phyloP scores from a whole-genome alignment of 352 stramenopile species.

The Elongisporangium prolatum region DNA sequence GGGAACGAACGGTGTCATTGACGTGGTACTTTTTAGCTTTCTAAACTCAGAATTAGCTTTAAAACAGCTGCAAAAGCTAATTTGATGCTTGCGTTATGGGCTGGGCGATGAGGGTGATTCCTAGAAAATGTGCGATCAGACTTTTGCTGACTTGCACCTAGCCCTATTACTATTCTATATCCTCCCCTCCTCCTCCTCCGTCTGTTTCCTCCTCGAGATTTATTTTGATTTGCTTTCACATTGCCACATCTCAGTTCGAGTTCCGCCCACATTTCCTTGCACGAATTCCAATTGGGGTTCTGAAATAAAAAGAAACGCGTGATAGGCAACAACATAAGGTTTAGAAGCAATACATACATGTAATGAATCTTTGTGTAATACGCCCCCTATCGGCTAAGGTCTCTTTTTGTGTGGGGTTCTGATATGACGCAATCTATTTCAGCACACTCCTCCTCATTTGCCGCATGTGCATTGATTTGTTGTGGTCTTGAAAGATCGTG shows the following conservation, averaged over 20 bases:
- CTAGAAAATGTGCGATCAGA: neutral
- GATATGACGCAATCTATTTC: neutral
- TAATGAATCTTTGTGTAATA: neutral
- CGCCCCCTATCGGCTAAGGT: neutral
- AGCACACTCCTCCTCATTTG: neutral
- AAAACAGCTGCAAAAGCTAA: neutral
- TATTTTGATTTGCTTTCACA: neutral
- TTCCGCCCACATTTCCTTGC: neutral
- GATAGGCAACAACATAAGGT: neutral
- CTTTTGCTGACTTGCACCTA: neutral
- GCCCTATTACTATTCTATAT: slow-evolving; percentile 2
- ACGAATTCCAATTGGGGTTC: neutral
- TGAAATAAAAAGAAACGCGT: neutral
- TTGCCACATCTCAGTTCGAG: neutral
- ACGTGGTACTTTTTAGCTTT: neutral
- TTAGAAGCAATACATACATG: neutral
- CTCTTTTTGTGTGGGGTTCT: neutral
- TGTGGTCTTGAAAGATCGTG: slow-evolving; percentile 1
- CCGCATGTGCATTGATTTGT: neutral
- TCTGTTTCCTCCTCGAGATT: neutral
- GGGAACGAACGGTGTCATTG: neutral
- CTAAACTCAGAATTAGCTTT: too few species aligned
- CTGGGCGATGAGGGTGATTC: neutral
- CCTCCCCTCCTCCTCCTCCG: neutral
- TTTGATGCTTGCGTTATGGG: neutral